Evolutionary conservation across 306 rosid species (phyloP), one percentile per base, ranked within the genome.

Genomic region (Medicago arabica): DNA sequence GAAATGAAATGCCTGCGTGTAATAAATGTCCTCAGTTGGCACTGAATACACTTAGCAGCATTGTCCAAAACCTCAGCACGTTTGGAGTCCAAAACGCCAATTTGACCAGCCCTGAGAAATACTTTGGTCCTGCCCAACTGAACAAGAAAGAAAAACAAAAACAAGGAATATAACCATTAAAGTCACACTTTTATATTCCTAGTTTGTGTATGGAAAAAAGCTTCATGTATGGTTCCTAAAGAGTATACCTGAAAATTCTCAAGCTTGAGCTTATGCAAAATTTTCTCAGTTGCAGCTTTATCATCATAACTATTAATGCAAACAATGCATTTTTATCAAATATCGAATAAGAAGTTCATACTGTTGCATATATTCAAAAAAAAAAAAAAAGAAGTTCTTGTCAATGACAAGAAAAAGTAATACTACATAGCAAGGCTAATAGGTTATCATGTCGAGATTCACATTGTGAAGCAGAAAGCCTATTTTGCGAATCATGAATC

Each of bases 91-190:
- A 95, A 88, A 84, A 89, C 79, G 53, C 97, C 99, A 84, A 95
- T 95, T 86, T 95, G 97, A 70, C 99, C 99, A 66, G 96, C 97
- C 85, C 99, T 86, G 68, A 95, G 97, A 86, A 95, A 92, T 57
- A 95, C 97, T 77, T 95, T 95, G 84, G 91, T 89, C 86, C 85
- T 88, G 44, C 99, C 99, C 88, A 92, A 85, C 99, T 95, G 85
- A 80, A 66, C 21, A 65, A 72, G 46, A 66, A 69, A 75, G 43
- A 44, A 57, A 76, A 75, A 31, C 72, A 71, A 41, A 44, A 73
- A 67, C 8, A 23, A 72, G 53, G 54, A 74, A 61, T 40, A 67
- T 17, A 69, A 71, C 14, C 74, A 78, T 64, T 70, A 81, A 23
- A 68, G 69, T 38, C 12, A 49, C 10, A 62, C 60, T 70, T 57